Percentiles rank a stretch among this genome's conserved stretches.
Conservation (phyloP, 2,329 filamentous ascomycete genomes). For the Beauveria pseudobassiana region DNA sequence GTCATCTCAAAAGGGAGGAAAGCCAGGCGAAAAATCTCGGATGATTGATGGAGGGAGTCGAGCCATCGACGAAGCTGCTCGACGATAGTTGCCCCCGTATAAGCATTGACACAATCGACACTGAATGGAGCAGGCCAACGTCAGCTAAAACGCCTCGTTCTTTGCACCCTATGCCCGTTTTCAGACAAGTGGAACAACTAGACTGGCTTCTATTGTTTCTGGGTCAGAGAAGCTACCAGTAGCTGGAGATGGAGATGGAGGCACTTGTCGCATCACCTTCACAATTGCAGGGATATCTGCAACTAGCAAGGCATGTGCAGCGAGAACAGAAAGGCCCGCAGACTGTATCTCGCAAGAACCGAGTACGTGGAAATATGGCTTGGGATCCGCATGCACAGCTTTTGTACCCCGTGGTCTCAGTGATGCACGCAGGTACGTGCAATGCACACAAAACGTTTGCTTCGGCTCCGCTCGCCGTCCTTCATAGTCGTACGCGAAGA, state of each 20-base stretch:
- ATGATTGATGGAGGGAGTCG: not conserved
- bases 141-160: not conserved
- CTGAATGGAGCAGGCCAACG: not conserved
- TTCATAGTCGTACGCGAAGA: not conserved
- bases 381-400: conserved; percentile 6
- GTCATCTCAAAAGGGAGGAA: conserved; percentile 7
- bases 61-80: not conserved
- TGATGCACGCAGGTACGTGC: conserved; percentile 1
- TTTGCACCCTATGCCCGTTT: not conserved
- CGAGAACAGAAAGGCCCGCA: not conserved
- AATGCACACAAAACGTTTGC: not conserved
- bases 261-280: not conserved
- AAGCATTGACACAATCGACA: not conserved
- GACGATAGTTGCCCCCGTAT: not conserved
- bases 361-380: conserved; percentile 8
- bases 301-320: not conserved
- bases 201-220: not conserved
- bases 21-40: not conserved
- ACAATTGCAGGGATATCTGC: not conserved
- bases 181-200: not conserved
- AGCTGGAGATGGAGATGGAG: not conserved
- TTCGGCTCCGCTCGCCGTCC: not conserved
- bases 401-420: not conserved
- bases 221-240: not conserved
- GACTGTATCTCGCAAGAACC: conserved; percentile 1